A percentile compares a stretch with the other conserved stretches of the same genome.
Conservation (phyloP, 495 filamentous ascomycete species). For the Neurospora sublineolata region DNA sequence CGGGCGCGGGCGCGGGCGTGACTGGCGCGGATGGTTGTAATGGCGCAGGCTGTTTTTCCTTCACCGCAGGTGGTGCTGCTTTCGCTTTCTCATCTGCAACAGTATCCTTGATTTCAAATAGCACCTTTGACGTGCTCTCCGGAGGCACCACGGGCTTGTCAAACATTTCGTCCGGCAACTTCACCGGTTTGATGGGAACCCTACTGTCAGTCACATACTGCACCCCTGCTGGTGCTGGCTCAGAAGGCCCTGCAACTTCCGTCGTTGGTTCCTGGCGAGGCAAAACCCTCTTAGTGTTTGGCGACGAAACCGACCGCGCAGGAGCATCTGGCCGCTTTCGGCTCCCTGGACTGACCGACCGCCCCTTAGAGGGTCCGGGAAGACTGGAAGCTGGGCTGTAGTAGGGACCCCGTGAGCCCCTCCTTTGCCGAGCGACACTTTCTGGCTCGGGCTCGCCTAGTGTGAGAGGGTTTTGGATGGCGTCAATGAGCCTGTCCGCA, state of each 20-base stretch:
- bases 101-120: slow-evolving; percentile 22
- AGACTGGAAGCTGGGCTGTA: slow-evolving; percentile 5
- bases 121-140: slow-evolving; percentile 16
- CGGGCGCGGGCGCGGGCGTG: background rate
- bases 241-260: background rate
- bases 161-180: slow-evolving; percentile 26
- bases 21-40: background rate
- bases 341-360: slow-evolving; percentile 10
- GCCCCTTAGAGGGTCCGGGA: slow-evolving; percentile 12
- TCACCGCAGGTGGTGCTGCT: background rate
- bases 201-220: slow-evolving; percentile 22
- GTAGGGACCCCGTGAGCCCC: slow-evolving; percentile 4
- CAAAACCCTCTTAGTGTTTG: background rate
- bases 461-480: slow-evolving; percentile 52
- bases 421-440: slow-evolving; percentile 1
- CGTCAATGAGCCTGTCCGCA: slow-evolving; percentile 63
- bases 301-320: slow-evolving; percentile 7
- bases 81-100: background rate
- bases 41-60: background rate
- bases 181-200: slow-evolving; percentile 30
- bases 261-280: background rate
- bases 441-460: slow-evolving; percentile 29
- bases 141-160: slow-evolving; percentile 10
- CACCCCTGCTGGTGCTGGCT: slow-evolving; percentile 8
- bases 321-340: slow-evolving; percentile 4